Conservation (phyloP, 2,329 filamentous ascomycete genomes). For the Botryotinia calthae region DNA sequence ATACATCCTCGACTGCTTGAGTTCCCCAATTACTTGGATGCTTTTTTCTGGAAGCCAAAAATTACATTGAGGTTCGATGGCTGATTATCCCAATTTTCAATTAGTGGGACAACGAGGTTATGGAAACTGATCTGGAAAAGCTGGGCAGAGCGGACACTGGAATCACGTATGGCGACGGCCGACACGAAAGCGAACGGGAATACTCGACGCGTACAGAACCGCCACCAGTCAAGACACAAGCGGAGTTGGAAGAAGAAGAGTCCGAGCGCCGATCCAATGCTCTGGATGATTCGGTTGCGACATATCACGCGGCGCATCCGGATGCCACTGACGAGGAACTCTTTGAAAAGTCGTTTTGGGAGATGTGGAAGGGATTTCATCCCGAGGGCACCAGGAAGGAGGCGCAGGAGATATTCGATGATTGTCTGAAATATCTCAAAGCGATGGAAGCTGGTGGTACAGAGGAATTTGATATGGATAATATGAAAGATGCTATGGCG, state of each 20-base stretch:
- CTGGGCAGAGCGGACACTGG: neutral
- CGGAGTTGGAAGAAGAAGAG: neutral
- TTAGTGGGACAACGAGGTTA: neutral
- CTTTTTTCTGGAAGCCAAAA: neutral
- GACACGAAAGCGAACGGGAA: neutral
- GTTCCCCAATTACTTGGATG: too few relatives aligned
- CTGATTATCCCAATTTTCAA: neutral
- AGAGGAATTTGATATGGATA: neutral
- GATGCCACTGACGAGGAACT: neutral
- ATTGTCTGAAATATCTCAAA: neutral
- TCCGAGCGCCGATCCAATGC: rapidly evolving
- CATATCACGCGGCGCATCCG: neutral
- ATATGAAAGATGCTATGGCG: rapidly evolving
- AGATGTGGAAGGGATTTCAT: neutral
- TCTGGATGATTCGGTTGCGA: neutral
- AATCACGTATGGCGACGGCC: neutral
- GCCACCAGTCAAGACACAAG: neutral
- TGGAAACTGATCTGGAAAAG: neutral
- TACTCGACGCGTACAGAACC: neutral
- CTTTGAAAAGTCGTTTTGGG: neutral
- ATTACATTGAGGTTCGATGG: neutral
- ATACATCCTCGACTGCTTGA: neutral
- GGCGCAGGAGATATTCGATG: neutral
- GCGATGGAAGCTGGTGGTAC: too few relatives aligned
- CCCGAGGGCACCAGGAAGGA: neutral